phyloP scores from a whole-genome alignment of 2,329 filamentous ascomycete genomes.

The Aspergillus sp. region DNA sequence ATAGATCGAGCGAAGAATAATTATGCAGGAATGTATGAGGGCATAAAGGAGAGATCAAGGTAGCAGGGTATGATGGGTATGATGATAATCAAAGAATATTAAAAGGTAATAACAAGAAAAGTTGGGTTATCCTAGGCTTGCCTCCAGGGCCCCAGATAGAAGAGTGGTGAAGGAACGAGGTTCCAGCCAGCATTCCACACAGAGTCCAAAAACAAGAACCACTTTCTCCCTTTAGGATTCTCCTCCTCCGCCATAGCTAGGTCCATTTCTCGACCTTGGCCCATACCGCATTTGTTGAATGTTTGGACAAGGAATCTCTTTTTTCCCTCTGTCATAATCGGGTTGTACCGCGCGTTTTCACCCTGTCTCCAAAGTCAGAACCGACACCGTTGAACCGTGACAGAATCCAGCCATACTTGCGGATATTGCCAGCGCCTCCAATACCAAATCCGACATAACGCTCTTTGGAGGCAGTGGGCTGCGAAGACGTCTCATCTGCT shows the following conservation, averaged over 20 bases:
- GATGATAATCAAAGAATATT: neutral
- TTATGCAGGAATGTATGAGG: neutral
- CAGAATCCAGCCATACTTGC: conserved; percentile 9
- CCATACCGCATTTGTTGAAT: neutral
- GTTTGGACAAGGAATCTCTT: neutral
- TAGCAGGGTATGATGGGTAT: neutral
- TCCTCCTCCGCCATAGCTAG: neutral
- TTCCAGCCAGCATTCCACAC: conserved; percentile 1
- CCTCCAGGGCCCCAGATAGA: neutral
- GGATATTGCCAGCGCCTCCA: conserved; percentile 17
- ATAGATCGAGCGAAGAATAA: neutral
- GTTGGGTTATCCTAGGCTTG: neutral
- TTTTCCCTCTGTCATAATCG: neutral
- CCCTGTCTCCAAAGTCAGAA: conserved; percentile 1
- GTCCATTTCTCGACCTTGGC: neutral
- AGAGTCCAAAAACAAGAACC: neutral
- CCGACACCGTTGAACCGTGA: neutral
- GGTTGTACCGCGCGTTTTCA: conserved; percentile 1
- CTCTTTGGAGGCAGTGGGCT: neutral
- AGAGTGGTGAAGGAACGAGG: neutral
- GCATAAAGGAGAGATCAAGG: neutral
- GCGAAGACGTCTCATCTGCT: neutral
- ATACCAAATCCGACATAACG: conserved; percentile 16
- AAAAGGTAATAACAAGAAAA: neutral
- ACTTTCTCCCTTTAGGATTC: conserved; percentile 1